phyloP scores from a whole-genome alignment of 257 asterid genomes.

The Ilex aquifolium region DNA sequence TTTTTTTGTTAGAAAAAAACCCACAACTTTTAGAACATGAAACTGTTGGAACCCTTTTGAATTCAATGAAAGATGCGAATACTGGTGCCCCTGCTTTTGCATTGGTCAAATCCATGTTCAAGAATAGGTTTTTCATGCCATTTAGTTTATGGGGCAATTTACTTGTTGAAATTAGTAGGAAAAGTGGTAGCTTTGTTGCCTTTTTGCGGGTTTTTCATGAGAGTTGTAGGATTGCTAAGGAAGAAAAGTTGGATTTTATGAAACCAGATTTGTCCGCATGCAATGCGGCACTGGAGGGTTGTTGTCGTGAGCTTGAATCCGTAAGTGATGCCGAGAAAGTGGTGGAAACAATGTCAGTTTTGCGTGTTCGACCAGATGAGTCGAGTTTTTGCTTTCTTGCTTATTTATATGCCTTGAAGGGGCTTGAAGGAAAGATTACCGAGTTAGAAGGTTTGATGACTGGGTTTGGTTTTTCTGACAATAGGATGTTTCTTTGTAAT shows the following conservation, averaged over 20 bases:
- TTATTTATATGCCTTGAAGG: conserved; percentile 74
- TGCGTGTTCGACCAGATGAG: conserved; percentile 76
- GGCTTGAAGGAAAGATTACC: conserved; percentile 48
- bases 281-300: conserved; percentile 80
- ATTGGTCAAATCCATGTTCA: conserved; percentile 70
- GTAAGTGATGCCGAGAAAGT: conserved; percentile 69
- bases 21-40: conserved; percentile 55
- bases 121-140: conserved; percentile 79
- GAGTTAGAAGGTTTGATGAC: conserved; percentile 58
- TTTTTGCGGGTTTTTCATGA: conserved; percentile 63
- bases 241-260: conserved; percentile 63
- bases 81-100: conserved; percentile 83
- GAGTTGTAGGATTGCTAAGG: conserved; percentile 63
- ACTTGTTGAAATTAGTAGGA: conserved; percentile 57
- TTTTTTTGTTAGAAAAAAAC: conserved; percentile 65
- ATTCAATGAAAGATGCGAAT: conserved; percentile 55
- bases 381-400: conserved; percentile 68
- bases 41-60: conserved; percentile 50
- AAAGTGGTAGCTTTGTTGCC: conserved; percentile 56
- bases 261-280: conserved; percentile 75
- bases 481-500: conserved; percentile 34
- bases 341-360: conserved; percentile 63
- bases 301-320: conserved; percentile 62
- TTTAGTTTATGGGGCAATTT: conserved; percentile 69
- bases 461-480: conserved; percentile 47